Conservation (phyloP, 176 grass and related monocot genomes). For the Triticum urartu region DNA sequence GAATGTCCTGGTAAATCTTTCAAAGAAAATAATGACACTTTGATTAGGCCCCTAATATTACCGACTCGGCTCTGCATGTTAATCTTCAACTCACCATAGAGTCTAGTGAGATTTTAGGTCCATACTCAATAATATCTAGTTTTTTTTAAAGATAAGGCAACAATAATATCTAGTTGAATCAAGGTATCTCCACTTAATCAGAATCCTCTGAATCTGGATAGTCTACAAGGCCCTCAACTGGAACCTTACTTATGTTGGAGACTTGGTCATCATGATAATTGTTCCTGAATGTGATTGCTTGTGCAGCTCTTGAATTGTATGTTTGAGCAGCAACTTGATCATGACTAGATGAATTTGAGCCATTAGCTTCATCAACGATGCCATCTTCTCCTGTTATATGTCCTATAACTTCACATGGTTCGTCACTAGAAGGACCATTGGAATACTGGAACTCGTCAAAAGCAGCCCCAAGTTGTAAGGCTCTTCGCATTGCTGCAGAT, state of each 20-base stretch:
- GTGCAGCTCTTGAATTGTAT: background rate
- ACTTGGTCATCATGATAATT: background rate
- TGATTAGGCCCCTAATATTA: no score
- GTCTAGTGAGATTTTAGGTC: background rate
- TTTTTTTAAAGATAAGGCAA: background rate
- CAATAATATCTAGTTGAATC: background rate
- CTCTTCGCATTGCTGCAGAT: slow-evolving; percentile 20
- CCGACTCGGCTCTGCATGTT: no score
- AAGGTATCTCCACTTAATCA: background rate
- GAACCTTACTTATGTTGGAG: background rate
- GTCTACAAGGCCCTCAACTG: background rate
- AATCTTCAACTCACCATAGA: background rate
- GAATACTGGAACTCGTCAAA: background rate
- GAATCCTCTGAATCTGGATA: slow-evolving; percentile 11
- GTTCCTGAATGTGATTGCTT: no score
- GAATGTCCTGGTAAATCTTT: no score
- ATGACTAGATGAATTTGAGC: background rate
- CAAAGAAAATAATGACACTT: no score
- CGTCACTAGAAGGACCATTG: background rate
- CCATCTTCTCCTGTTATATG: background rate
- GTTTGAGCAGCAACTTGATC: background rate
- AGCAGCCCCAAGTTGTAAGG: background rate
- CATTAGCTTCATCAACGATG: no score
- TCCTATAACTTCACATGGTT: background rate
- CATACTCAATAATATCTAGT: background rate